Percentiles rank a stretch among this genome's conserved stretches.
Evolutionary conservation across 2,329 filamentous ascomycete species (phyloP).

Genomic region (Hymenoscyphus infarciens): DNA sequence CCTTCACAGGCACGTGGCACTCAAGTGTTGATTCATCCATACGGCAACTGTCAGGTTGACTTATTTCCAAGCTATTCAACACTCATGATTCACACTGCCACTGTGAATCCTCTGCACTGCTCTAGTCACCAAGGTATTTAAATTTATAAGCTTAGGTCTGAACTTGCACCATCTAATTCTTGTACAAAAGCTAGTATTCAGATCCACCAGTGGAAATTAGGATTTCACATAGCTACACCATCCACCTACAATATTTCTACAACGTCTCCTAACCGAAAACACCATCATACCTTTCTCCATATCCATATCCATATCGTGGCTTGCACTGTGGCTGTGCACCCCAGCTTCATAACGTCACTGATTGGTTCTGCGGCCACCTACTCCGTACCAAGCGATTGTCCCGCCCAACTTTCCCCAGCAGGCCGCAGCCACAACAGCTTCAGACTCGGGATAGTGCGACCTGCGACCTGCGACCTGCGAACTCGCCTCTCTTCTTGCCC

Average conservation of each 20-base stretch:
- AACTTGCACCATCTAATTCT: no score
- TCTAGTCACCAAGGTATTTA: no score
- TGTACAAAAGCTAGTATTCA: no score
- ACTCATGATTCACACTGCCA: no score
- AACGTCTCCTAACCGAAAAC: neutral
- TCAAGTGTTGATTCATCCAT: no score
- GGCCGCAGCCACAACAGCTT: neutral
- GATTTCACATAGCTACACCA: neutral
- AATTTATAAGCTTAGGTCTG: no score
- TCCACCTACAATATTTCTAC: neutral
- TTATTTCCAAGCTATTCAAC: no score
- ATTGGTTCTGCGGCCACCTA: slow-evolving; percentile 5
- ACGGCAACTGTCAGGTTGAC: no score
- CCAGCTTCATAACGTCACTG: neutral
- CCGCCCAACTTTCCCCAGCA: neutral
- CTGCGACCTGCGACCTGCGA: neutral
- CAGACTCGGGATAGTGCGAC: neutral
- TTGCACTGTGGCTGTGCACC: neutral
- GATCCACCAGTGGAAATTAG: no score
- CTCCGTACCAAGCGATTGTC: neutral
- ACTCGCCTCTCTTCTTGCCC: neutral
- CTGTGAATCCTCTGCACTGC: no score
- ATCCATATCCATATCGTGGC: neutral
- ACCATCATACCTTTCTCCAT: neutral
- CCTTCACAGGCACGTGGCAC: no score